These are phyloP conservation scores for Paraphoma sp. DNA, from an alignment of 2,329 filamentous ascomycete species.

Conservation along the genomic window DNA sequence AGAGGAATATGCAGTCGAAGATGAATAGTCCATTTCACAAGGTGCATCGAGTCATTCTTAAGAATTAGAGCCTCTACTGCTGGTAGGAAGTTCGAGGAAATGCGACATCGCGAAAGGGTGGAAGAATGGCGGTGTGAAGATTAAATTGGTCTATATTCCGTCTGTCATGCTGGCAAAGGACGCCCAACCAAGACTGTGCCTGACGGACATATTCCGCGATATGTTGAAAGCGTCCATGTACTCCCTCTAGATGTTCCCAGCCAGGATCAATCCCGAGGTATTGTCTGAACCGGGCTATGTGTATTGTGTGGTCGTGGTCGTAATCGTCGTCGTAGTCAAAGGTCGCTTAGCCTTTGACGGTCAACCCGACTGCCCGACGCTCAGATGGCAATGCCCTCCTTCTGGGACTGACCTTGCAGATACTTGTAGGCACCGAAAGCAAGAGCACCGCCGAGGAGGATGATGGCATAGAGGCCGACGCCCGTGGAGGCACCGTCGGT, in stretches of 20 bases:
- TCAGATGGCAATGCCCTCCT: conserved; percentile 15
- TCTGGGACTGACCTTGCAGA: conserved; percentile 63
- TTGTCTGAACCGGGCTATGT: not conserved
- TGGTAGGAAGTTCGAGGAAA: no score
- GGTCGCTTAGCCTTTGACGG: not conserved
- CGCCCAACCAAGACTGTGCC: not conserved
- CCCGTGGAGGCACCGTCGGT: conserved; percentile 66
- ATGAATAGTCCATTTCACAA: no score
- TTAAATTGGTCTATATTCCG: not conserved
- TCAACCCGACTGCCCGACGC: not conserved
- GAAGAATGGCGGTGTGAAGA: not conserved
- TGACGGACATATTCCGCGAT: not conserved
- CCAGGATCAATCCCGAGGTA: not conserved
- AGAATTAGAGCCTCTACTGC: no score
- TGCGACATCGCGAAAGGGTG: no score
- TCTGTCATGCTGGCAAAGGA: not conserved
- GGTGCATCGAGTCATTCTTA: no score
- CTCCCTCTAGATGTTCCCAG: not conserved
- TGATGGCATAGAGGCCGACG: conserved; percentile 79
- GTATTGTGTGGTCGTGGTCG: not conserved
- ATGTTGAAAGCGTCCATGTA: not conserved
- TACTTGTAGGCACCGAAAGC: conserved; percentile 89
- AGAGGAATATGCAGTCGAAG: no score
- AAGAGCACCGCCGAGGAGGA: conserved; percentile 76
- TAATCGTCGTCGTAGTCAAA: not conserved